Percentiles rank a stretch among this genome's conserved stretches.
Conservation (phyloP, 257 asterid species). For the Craterostigma plantagineum region DNA sequence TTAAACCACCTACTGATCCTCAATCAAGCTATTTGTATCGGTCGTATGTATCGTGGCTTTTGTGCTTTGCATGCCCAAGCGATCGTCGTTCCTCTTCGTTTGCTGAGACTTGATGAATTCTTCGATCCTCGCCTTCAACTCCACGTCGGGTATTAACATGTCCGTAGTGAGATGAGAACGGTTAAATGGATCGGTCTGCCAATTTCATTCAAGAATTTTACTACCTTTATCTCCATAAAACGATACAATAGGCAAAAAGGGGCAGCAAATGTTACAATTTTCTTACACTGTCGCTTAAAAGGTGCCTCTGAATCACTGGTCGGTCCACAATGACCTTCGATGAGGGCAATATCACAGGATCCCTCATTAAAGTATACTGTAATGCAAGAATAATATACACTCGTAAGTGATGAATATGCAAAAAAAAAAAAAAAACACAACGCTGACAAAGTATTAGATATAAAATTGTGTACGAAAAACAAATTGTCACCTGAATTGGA, state of each 20-base stretch:
- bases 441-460: neutral
- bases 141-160: conserved; percentile 72
- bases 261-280: neutral
- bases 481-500: conserved; percentile 67
- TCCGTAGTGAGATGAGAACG: conserved; percentile 85
- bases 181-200: conserved; percentile 91
- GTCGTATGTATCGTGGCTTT: too few species aligned
- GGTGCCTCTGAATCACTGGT: conserved; percentile 92
- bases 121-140: conserved; percentile 69
- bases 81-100: conserved; percentile 24
- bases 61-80: conserved; percentile 22
- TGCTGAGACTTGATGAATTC: conserved; percentile 47
- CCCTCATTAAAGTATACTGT: conserved; percentile 92
- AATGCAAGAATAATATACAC: conserved; percentile 8
- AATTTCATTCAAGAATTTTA: neutral
- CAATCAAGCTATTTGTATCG: conserved; percentile 42
- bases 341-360: conserved; percentile 89
- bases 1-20: conserved; percentile 15
- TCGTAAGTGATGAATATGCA: neutral
- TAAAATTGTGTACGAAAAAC: neutral
- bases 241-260: too few species aligned
- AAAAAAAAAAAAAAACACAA: neutral
- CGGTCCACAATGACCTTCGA: conserved; percentile 66
- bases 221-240: too few species aligned
- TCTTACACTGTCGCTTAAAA: conserved; percentile 65